These are phyloP conservation scores for Pythium chondricola DNA, from an alignment of 352 stramenopile genomes.

Conservation along the genomic window DNA sequence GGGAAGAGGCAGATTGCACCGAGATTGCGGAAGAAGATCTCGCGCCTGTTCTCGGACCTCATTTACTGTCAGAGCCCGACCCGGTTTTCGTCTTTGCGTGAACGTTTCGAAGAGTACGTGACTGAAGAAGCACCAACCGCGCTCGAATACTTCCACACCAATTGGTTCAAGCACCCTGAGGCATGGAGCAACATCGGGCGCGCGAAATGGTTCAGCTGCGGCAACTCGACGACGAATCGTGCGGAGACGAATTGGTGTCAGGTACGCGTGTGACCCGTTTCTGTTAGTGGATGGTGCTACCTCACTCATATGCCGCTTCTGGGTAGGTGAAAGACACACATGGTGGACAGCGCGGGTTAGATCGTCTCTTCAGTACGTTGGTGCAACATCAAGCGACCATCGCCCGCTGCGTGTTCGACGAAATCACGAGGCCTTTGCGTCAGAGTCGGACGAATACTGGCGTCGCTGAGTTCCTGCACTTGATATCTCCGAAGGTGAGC, in stretches of 20 bases:
- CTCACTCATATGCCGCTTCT: neutral
- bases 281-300: neutral
- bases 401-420: neutral
- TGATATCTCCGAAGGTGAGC: neutral
- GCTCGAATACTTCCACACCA: neutral
- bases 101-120: neutral
- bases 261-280: neutral
- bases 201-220: neutral
- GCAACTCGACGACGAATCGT: conserved; percentile 5
- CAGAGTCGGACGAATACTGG: neutral
- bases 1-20: neutral
- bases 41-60: neutral
- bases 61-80: conserved; percentile 1
- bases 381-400: neutral
- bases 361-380: neutral
- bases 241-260: conserved; percentile 2
- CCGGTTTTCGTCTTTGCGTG: neutral
- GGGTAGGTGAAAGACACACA: neutral
- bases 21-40: neutral
- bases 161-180: neutral
- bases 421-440: neutral
- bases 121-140: neutral
- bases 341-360: too few relatives aligned
- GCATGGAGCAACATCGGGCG: neutral
- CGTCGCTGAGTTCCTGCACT: neutral